Evolutionary conservation across 306 rosid genomes (phyloP).

Genomic region (Pachyrhizus erosus): DNA sequence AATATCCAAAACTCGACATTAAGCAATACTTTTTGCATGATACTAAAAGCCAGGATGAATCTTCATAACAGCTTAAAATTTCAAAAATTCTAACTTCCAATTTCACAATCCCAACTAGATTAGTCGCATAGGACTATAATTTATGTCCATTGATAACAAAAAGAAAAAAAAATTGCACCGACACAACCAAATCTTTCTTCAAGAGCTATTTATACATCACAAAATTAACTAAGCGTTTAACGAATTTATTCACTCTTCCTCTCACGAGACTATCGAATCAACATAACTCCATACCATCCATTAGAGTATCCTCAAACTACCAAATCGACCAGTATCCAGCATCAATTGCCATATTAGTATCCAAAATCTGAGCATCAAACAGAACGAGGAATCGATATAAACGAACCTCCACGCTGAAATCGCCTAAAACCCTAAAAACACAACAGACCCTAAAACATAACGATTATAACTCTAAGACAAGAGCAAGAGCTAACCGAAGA

Average conservation of each 20-base stretch:
- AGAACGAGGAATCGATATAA: constrained; percentile 12
- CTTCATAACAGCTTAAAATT: constrained; percentile 4
- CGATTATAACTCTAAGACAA: constrained; percentile 21
- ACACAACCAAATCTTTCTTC: neutral
- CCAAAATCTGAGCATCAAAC: constrained; percentile 29
- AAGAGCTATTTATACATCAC: neutral
- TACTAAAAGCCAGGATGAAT: neutral
- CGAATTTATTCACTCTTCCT: neutral
- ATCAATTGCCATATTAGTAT: neutral
- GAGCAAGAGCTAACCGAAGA: constrained; percentile 25
- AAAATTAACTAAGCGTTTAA: neutral
- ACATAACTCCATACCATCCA: neutral
- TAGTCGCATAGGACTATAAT: neutral
- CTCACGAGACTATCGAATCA: neutral
- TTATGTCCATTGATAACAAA: neutral
- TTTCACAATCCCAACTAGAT: neutral
- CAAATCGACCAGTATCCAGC: constrained; percentile 37
- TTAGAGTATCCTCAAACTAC: neutral
- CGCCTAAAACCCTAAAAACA: constrained; percentile 49
- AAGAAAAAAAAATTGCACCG: neutral
- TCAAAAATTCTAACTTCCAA: neutral
- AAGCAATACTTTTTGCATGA: neutral
- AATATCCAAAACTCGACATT: neutral
- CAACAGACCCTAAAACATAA: neutral
- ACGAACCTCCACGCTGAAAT: neutral